A percentile compares a stretch with the other conserved stretches of the same genome.
phyloP scores from a whole-genome alignment of 2,329 filamentous ascomycete genomes.

The Xylaria sp. region DNA sequence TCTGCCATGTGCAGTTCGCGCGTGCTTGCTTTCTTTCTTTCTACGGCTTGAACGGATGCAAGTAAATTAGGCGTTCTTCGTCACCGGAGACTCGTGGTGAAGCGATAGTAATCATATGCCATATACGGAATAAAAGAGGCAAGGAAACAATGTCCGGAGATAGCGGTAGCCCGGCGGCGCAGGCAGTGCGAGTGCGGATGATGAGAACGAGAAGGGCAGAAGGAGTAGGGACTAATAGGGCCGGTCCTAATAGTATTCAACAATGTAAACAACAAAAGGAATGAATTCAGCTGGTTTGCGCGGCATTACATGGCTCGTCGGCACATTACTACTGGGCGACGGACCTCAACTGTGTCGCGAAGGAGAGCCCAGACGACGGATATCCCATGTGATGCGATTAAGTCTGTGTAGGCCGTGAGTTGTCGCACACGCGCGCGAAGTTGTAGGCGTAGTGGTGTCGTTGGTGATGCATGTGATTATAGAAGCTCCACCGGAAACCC shows the following conservation, averaged over 20 bases:
- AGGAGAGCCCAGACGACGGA: background rate
- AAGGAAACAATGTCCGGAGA: background rate
- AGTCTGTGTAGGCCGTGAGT: background rate
- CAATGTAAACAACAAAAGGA: background rate
- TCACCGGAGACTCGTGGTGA: background rate
- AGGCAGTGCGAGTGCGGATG: background rate
- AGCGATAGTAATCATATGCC: background rate
- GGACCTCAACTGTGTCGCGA: background rate
- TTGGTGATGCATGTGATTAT: background rate
- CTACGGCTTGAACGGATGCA: background rate
- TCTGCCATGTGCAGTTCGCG: constrained; percentile 8
- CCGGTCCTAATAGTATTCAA: too few species aligned
- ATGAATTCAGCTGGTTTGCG: background rate
- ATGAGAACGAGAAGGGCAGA: background rate
- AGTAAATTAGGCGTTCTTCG: background rate
- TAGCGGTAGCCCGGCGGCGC: background rate
- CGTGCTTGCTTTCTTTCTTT: too few species aligned
- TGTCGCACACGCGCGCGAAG: background rate
- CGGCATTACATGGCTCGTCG: constrained; percentile 10
- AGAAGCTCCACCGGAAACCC: background rate
- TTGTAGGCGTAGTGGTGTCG: background rate
- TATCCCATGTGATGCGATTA: background rate
- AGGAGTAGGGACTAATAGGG: background rate
- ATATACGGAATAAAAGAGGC: constrained; percentile 1
- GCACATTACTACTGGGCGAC: background rate